A percentile compares a stretch with the other conserved stretches of the same genome.
These are phyloP conservation scores for Pseudevernia furfuracea DNA, from an alignment of 495 filamentous ascomycete species.

Conservation along the genomic window DNA sequence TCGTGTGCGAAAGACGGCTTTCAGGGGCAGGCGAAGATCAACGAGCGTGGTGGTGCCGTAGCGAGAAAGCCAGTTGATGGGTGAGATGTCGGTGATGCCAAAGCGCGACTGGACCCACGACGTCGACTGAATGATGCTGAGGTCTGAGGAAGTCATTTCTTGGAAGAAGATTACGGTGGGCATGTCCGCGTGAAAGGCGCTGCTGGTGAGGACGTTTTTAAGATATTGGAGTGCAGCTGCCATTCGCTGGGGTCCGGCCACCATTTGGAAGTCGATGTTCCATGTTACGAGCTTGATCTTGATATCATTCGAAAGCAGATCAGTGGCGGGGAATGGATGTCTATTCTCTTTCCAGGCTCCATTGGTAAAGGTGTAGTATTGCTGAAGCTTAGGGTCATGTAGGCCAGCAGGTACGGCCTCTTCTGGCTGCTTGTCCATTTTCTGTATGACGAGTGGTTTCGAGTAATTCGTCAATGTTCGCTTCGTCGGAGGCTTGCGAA, in stretches of 20 bases:
- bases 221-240: conserved; percentile 37
- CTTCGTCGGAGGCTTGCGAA: no score
- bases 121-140: conserved; percentile 33
- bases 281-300: conserved; percentile 29
- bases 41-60: conserved; percentile 49
- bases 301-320: neutral
- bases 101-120: conserved; percentile 41
- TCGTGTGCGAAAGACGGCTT: conserved; percentile 39
- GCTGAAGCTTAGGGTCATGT: neutral
- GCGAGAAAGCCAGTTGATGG: conserved; percentile 26
- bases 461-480: no score
- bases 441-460: no score
- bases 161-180: conserved; percentile 43
- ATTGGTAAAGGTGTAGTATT: neutral
- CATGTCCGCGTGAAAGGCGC: conserved; percentile 5
- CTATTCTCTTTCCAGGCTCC: neutral
- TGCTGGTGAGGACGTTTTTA: conserved; percentile 17
- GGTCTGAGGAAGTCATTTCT: conserved; percentile 40
- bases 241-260: conserved; percentile 36
- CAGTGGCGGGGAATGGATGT: neutral
- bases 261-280: conserved; percentile 45
- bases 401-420: neutral
- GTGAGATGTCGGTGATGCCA: conserved; percentile 40
- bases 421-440: no score
- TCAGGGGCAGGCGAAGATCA: conserved; percentile 35